A percentile compares a stretch with the other conserved stretches of the same genome.
Evolutionary conservation across 805 yeast species (phyloP).

Genomic region (Candida vaughaniae): DNA sequence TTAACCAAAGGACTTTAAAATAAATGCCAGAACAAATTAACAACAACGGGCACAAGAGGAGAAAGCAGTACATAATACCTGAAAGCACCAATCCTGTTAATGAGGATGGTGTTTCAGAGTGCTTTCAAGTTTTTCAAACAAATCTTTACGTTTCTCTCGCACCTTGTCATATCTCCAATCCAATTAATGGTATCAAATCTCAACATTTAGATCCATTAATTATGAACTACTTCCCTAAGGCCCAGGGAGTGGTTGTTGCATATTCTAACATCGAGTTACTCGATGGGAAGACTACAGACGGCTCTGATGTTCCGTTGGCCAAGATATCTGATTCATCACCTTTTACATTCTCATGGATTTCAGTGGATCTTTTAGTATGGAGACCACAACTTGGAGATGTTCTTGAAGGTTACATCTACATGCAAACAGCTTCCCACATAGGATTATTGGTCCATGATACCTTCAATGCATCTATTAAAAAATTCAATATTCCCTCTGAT

Average conservation of each 20-base stretch:
- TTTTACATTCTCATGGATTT: constrained; percentile 83
- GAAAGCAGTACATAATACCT: constrained; percentile 7
- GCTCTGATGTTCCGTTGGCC: constrained; percentile 46
- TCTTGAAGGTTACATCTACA: constrained; percentile 82
- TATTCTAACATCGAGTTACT: constrained; percentile 63
- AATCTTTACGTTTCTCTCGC: constrained; percentile 83
- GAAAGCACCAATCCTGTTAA: constrained; percentile 38
- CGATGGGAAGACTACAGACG: constrained; percentile 20
- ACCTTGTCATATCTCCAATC: constrained; percentile 68
- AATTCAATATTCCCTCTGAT: constrained; percentile 75
- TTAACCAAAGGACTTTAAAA: neutral
- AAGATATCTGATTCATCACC: constrained; percentile 78
- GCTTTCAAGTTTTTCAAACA: constrained; percentile 63
- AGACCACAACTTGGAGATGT: constrained; percentile 84
- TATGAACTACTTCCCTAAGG: constrained; percentile 73
- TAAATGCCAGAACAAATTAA: constrained; percentile 2
- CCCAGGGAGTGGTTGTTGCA: constrained; percentile 81
- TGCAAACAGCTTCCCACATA: constrained; percentile 94
- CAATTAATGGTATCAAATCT: constrained; percentile 73
- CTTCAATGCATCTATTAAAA: constrained; percentile 89
- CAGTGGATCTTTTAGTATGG: constrained; percentile 85
- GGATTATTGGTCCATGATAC: constrained; percentile 90
- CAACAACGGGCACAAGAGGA: constrained; percentile 4
- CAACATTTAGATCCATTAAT: constrained; percentile 90
- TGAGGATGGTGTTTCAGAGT: constrained; percentile 55